Evolutionary conservation across 2,329 filamentous ascomycete species (phyloP), one percentile per base, ranked within the genome.

Genomic region (Magnaporthiopsis rhizophila): DNA sequence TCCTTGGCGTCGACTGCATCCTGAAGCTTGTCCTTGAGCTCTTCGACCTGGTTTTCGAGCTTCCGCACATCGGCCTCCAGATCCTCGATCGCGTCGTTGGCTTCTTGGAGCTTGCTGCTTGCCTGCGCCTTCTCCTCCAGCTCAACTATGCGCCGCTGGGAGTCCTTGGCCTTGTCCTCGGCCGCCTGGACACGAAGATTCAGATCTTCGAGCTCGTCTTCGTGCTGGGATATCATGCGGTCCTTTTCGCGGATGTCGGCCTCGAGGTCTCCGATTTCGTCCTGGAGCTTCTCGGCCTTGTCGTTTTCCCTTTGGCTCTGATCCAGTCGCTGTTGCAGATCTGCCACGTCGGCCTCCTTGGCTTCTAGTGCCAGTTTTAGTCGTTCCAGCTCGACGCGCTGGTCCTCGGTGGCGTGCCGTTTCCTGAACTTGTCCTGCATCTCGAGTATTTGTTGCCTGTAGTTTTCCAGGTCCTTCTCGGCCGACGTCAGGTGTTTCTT

Each of bases 391-490:
- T 88, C 86, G 30, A 78, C 79, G 62, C 86, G 86, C 69, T 91
- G 83, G 65, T 81, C 85, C 68, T 92, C 87, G 70, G 92, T 88
- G 13, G 84, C 85, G 67, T 92, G 87, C 71, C 89, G 89, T 70
- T 86, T 86, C 75, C 91, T 92, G 64, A 91, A 83, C 71, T 89
- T 90, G 66, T 96, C 90, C 67, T 93, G 90, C 66, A 96, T 85
- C 67, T 96, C 91, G 64, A 88, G 78, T 68, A 97, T 86, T 73
- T 97, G 91, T 70, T 89, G 82, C 64, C 89, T 86, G 74, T 96
- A 97, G 65, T 83, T 83, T 72, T 97, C 93, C 3, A 98, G 82
- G 66, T 97, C 92, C 68, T 87, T 88, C 78, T 98, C 93, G 3
- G 94, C 93, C 28, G 87, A 84, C 26, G 85, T 86, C 13, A 99